Base-by-base conservation (phyloP, 371 early-diverging fungal genomes). In the Mortierella sp. region DNA sequence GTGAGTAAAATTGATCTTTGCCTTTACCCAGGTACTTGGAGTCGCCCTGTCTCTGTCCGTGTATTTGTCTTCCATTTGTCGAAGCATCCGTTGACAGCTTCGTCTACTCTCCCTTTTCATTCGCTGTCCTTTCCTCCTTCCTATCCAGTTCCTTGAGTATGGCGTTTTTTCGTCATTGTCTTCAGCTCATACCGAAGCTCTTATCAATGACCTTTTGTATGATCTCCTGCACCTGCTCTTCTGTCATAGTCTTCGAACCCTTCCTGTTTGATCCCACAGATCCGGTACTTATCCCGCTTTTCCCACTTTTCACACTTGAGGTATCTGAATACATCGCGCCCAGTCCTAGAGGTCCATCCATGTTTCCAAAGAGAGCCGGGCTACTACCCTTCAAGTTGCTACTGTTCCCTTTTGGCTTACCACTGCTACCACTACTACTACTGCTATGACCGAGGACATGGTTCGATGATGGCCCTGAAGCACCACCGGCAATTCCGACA, bases 171-270 rank as follows among this genome's bases (percentile, higher is more conserved):
- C n/a, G n/a, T n/a, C n/a, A n/a, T 19, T 30, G 5, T 37, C 30
- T 30, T 37, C 19, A 37, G 30, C 30, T 30, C 70, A 63, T 70
- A 70, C 70, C 15, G 30, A 66, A 72, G 21, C 48, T 62, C 2
- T 47, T 48, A 25, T 72, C 73, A 59, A 72, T 56, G 52, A 67
- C 44, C 53, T 46, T 66, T n/a, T 67, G 67, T 11, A 72, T 45
- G 4, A 67, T 50, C 19, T 66, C 68, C 53, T 66, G 47, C 29
- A 56, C 56, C 4, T 47, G 50, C 5, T 51, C 37, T 18, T 66
- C 68, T 6, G 66, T 60, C 2, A 44, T 37, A 46, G 37, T 62
- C 56, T 71, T 71, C 51, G 58, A 62, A 7, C 62, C 59, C 18
- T 43, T 47, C 15, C 48, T 14, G 19, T 37, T 37, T 9, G 37